Evolutionary conservation across 768 basidiomycete species (phyloP).

Genomic region (Russula brevipes): DNA sequence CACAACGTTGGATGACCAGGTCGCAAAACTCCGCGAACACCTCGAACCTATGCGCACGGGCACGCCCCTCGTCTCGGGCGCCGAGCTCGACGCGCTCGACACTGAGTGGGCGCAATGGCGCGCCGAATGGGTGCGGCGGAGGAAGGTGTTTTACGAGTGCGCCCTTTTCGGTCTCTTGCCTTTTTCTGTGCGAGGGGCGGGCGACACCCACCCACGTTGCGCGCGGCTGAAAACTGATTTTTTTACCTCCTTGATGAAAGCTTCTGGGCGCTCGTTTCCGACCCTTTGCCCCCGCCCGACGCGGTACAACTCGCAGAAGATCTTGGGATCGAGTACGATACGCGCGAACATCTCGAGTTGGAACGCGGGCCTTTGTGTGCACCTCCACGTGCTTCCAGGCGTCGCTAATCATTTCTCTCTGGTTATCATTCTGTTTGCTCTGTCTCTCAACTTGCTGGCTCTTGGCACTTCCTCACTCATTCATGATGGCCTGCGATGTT

Average conservation of each 20-base stretch:
- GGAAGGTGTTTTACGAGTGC: constrained; percentile 71
- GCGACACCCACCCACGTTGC: not conserved
- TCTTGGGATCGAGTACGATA: constrained; percentile 76
- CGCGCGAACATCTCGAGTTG: constrained; percentile 59
- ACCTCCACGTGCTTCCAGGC: constrained; percentile 1
- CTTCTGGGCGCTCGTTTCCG: constrained; percentile 69
- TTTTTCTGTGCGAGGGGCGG: not conserved
- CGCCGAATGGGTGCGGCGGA: constrained; percentile 71
- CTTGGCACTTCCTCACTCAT: not conserved
- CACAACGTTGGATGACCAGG: constrained; percentile 38
- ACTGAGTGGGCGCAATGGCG: constrained; percentile 76
- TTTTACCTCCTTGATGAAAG: constrained; percentile 35
- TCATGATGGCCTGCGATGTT: not conserved
- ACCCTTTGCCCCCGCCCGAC: constrained; percentile 62
- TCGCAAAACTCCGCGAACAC: constrained; percentile 42
- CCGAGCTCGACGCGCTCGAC: constrained; percentile 65
- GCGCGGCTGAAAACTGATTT: not conserved
- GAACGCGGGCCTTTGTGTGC: constrained; percentile 59
- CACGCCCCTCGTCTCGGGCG: constrained; percentile 59
- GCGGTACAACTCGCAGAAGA: constrained; percentile 63
- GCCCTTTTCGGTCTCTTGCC: constrained; percentile 28
- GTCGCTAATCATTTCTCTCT: constrained; percentile 4
- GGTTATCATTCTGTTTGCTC: not conserved
- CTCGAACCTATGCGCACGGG: constrained; percentile 65
- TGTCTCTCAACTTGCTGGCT: not conserved